Evolutionary conservation across 495 filamentous ascomycete species (phyloP).

Genomic region (Aspergillus conjunctus): DNA sequence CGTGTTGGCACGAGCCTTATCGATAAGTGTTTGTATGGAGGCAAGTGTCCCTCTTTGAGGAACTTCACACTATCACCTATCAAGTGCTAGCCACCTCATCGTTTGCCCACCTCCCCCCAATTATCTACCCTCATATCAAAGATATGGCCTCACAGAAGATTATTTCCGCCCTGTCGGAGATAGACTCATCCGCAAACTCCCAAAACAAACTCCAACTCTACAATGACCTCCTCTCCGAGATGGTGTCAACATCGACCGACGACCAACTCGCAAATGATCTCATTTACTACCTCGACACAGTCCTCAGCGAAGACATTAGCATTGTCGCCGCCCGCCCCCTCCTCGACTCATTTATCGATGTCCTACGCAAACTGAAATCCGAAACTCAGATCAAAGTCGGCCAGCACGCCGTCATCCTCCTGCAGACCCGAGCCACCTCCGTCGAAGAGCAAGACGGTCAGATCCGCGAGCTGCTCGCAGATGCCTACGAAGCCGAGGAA

Average conservation of each 20-base stretch:
- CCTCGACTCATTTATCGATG: constrained; percentile 64
- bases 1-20: constrained; percentile 27
- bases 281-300: constrained; percentile 64
- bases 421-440: constrained; percentile 67
- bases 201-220: constrained; percentile 62
- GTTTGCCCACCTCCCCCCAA: not conserved
- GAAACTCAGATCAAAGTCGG: constrained; percentile 71
- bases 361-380: constrained; percentile 57
- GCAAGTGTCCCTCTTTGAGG: not conserved
- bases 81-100: constrained; percentile 1
- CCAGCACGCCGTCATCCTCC: constrained; percentile 63
- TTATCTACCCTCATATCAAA: not conserved
- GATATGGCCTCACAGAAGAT: constrained; percentile 64
- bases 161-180: constrained; percentile 53
- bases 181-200: constrained; percentile 55
- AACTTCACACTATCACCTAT: constrained; percentile 5
- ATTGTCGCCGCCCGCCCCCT: constrained; percentile 75
- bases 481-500: constrained; percentile 79
- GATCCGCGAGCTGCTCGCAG: constrained; percentile 78
- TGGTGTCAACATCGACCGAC: constrained; percentile 58
- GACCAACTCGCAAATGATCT: constrained; percentile 64
- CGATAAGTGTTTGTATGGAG: constrained; percentile 31
- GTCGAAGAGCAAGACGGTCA: constrained; percentile 83
- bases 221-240: constrained; percentile 64
- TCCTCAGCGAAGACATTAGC: constrained; percentile 69